Base-by-base conservation (phyloP, 106 monocot genomes). In the Phalaenopsis equestris region DNA sequence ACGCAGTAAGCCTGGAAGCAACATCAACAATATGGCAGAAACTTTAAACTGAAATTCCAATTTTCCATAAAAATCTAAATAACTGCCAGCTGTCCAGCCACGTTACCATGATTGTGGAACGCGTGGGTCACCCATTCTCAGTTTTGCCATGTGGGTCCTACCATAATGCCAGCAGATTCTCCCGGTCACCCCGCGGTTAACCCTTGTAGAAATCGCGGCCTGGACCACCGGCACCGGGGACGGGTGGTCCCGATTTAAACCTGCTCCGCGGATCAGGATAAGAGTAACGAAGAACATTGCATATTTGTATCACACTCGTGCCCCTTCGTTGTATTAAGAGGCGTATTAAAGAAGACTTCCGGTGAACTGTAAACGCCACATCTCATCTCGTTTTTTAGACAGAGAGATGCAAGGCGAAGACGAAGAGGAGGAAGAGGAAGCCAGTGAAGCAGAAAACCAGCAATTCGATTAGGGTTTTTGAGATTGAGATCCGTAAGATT, bases 101-200 rank as follows among this genome's bases (percentile, higher is more conserved):
- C 7, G 64, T 2, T 23, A 65, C 64, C 12, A 21, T 19, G 64
- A 65, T 24, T 65, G 64, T 21, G 64, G 64, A 65, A 65, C 64
- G 64, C 64, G 64, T 65, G 64, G 64, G 64, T 65, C 64, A 65
- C 64, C 3, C 64, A 65, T 65, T 65, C 64, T 65, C 64, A 65
- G 3, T 21, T 65, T 65, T 8, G 23, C 64, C 64, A 65, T 24
- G 64, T 65, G 64, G 64, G 64, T 23, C 64, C 64, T 24, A 65
- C 21, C 23, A 5, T 21, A 19, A 8, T 9, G 23, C 23, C 23
- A 65, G 64, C 64, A 23, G 8, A n/a, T 65, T 21, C 64, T 3
- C 64, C 3, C 24, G 21, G 64, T 23, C 64, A 65, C 23, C 64
- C 5, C 7, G 8, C 64, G 64, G 8, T 24, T 21, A n/a, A 65